These are phyloP conservation scores for Paramecium sexaurelia DNA, from an alignment of 73 alveolate species.

Conservation along the genomic window DNA sequence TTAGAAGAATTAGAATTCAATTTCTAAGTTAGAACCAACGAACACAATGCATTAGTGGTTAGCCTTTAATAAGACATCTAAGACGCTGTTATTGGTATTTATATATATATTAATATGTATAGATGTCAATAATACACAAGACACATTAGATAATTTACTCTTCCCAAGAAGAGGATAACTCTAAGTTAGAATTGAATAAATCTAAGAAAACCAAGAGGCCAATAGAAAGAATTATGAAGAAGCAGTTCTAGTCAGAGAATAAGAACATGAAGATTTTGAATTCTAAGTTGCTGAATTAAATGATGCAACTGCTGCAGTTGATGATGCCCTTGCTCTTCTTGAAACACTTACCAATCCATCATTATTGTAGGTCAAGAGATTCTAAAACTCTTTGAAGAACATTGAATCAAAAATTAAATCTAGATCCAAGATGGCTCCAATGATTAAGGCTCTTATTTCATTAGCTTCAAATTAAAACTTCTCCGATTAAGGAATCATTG, in stretches of 20 bases:
- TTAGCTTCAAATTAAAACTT: conserved; percentile 54
- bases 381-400: conserved; percentile 52
- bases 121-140: conserved; percentile 45
- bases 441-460: conserved; percentile 51
- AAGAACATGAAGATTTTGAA: conserved; percentile 52
- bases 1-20: conserved; percentile 46
- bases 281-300: conserved; percentile 30
- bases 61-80: conserved; percentile 34
- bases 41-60: conserved; percentile 48
- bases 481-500: conserved; percentile 32
- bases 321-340: conserved; percentile 50
- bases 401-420: conserved; percentile 36
- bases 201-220: conserved; percentile 43
- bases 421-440: conserved; percentile 41
- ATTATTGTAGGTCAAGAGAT: conserved; percentile 48
- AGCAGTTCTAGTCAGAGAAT: conserved; percentile 38
- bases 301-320: conserved; percentile 60
- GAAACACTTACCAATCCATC: conserved; percentile 51
- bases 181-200: background rate
- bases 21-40: conserved; percentile 43
- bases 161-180: conserved; percentile 59
- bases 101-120: background rate
- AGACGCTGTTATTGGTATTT: conserved; percentile 45
- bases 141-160: conserved; percentile 41
- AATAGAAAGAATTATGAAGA: conserved; percentile 54